Evolutionary conservation across 345 rosid genomes (phyloP), one percentile per base, ranked within the genome.

Genomic region (Cochlearia excelsa): DNA sequence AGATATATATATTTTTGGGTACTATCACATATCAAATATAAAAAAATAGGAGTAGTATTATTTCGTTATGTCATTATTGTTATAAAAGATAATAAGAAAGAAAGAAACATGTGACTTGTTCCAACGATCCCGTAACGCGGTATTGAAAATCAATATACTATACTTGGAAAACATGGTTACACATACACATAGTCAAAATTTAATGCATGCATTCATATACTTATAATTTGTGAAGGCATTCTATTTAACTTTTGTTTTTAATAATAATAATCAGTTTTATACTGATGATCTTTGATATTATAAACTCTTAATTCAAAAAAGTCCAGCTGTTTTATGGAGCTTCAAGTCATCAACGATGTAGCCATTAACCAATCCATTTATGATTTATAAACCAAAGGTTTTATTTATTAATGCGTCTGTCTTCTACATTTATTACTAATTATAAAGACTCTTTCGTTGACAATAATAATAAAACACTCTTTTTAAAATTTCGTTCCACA

Each of bases 21-120:
- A 16, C 23, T 16, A 16, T 16, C 23, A 16, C 23, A 16, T 16
- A 16, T 16, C 23, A 16, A 16, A 16, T 16, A 16, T 16, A 16
- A 16, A 16, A 16, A 16, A 16, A 16, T 16, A 16, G 23, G 23
- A 41, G 9, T 30, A 31, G 30, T 3, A 7, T 7, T 29, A 52
- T 27, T 29, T 51, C 53, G n/a, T 16, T 16, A 16, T 16, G 23
- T 16, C 23, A 16, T 68, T 51, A 11, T 63, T 43, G 10, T 56
- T 56, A 6, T 6, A 16, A 16, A 16, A 16, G 23, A 16, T 16
- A 16, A 16, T 27, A 29, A 28, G 59, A 63, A 50, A 44, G 44
- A 69, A 43, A 56, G n/a, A 7, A 63, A 33, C 69, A 69, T 69
- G 59, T 63, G 64, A 48, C 48, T 56, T 29, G 68, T 69, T 56